phyloP scores from a whole-genome alignment of 2,329 filamentous ascomycete species.

The Dryadomyces quercus-mongolicae region DNA sequence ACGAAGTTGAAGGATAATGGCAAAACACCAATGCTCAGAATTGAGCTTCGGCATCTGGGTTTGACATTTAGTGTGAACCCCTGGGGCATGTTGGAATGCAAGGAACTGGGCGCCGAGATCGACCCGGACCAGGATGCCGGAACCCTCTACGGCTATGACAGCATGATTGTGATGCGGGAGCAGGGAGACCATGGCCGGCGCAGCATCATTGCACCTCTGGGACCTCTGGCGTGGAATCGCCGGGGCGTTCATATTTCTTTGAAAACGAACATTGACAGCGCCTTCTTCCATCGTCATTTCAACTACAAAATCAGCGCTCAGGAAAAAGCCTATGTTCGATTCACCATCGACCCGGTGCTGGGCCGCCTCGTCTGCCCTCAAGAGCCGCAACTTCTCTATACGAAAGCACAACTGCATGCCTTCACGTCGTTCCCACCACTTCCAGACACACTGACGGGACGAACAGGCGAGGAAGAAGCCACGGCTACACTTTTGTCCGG shows the following conservation, averaged over 20 bases:
- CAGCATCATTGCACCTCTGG: constrained; percentile 42
- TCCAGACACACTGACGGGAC: constrained; percentile 42
- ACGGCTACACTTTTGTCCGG: constrained; percentile 35
- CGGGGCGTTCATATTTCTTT: constrained; percentile 30
- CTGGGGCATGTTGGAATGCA: constrained; percentile 28
- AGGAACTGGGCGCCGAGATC: constrained; percentile 37
- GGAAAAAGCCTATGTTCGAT: constrained; percentile 31
- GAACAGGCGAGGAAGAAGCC: constrained; percentile 51
- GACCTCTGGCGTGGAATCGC: constrained; percentile 19
- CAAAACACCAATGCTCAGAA: constrained; percentile 17
- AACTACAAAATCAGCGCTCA: neutral
- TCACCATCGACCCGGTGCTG: constrained; percentile 39
- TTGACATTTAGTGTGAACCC: constrained; percentile 39
- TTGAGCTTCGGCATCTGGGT: constrained; percentile 40
- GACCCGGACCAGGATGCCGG: constrained; percentile 47
- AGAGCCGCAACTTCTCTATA: constrained; percentile 41
- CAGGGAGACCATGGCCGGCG: constrained; percentile 21
- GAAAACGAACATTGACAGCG: neutral
- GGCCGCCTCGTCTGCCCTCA: constrained; percentile 43
- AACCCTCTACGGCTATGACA: constrained; percentile 45
- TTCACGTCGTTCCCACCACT: constrained; percentile 41
- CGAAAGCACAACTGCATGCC: constrained; percentile 47
- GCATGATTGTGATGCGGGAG: constrained; percentile 43
- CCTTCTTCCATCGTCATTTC: neutral
- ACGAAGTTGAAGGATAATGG: neutral